Base-by-base conservation (phyloP, 2,329 filamentous ascomycete genomes). In the Rhexocercosporidium sp. region DNA sequence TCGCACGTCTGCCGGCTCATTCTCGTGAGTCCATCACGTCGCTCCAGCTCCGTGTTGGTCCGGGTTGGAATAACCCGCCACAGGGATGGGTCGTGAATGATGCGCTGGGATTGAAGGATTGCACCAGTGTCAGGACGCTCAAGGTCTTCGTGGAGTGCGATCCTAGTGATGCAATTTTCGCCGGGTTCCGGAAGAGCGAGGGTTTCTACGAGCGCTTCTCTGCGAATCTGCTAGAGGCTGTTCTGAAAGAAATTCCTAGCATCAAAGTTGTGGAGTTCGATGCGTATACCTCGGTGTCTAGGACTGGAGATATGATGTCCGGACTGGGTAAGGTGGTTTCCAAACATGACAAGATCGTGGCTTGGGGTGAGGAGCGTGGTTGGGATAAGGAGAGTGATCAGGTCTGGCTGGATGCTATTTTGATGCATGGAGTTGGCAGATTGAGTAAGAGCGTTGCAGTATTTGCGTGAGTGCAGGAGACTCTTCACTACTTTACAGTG, bases 191-290 rank as follows among this genome's bases (percentile, higher is more conserved):
- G 25, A 70, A 69, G 63, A 84, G 85, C 29, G 85, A 89, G 29
- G 86, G 89, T 1, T 93, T 91, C 70, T 94, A 92, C 75, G 91
- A 92, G 67, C 78, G 78, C 5, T 94, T 93, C 74, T 89, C 86
- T 29, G 80, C 83, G 12, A 79, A 81, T 1, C 78, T 94, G 31
- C 75, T 94, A 7, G 78, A 79, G 3, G 82, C 80, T 8, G 82
- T 93, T 3, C 74, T 93, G 1, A 79, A 81, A 1, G 82, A 83
- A 64, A 78, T 91, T 66, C 87, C 89, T 0, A 83, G 81, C 44
- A 76, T 92, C 1, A 75, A 83, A 9, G 80, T 81, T 1, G 82
- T 94, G 22, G 85, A 92, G 73, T 91, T 94, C 69, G 92, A 94
- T 77, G 91, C 85, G 0, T 92, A 85, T 75, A 79, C 85, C 0